A percentile compares a stretch with the other conserved stretches of the same genome.
Evolutionary conservation across 2,329 filamentous ascomycete genomes (phyloP).

Genomic region (Kalmusia sp.): DNA sequence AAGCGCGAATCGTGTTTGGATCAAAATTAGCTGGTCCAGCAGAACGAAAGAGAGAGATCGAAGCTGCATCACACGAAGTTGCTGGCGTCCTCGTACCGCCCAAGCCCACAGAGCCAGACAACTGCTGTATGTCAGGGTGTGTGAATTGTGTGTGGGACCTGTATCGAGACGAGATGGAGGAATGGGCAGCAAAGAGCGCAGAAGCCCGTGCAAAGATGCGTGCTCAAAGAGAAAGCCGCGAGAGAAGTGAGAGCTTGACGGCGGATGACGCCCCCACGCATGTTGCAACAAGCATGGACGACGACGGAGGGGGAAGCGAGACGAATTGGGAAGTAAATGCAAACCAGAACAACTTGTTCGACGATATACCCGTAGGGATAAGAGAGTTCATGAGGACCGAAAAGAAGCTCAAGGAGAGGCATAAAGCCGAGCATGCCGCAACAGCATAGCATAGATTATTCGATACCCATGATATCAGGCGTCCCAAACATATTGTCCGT

Average conservation of each 20-base stretch:
- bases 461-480: constrained; percentile 19
- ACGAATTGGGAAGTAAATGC: constrained; percentile 63
- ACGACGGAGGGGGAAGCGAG: constrained; percentile 79
- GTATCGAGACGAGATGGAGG: constrained; percentile 90
- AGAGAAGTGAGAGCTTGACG: constrained; percentile 45
- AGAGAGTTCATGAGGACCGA: constrained; percentile 97
- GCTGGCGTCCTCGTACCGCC: constrained; percentile 86
- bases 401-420: constrained; percentile 83
- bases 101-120: constrained; percentile 86
- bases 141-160: constrained; percentile 97
- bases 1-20: constrained; percentile 79
- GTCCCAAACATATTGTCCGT: not conserved
- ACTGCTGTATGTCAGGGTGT: constrained; percentile 99
- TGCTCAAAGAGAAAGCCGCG: constrained; percentile 33
- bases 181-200: constrained; percentile 73
- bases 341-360: constrained; percentile 72
- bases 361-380: constrained; percentile 87
- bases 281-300: constrained; percentile 72
- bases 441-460: constrained; percentile 19
- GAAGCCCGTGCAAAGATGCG: constrained; percentile 67
- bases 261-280: constrained; percentile 54
- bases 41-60: constrained; percentile 68
- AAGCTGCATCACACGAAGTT: constrained; percentile 67
- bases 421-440: constrained; percentile 62
- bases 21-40: constrained; percentile 77